Conservation (phyloP, 352 stramenopile genomes). For the Pilasporangium apinafurcum region DNA sequence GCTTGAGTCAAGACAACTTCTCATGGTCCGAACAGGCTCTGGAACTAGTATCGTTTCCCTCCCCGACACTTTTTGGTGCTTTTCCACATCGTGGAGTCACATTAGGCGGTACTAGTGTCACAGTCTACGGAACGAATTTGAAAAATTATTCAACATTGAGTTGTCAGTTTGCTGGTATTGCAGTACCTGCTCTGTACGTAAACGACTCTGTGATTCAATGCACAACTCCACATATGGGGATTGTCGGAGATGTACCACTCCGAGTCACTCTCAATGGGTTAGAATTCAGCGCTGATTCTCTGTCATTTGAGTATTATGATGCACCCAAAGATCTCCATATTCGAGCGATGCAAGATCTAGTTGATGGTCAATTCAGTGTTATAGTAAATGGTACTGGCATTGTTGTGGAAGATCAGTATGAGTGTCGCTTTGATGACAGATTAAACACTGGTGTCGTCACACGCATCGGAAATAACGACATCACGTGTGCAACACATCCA, state of each 20-base stretch:
- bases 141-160: conserved; percentile 14
- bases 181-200: conserved; percentile 11
- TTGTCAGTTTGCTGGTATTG: conserved; percentile 24
- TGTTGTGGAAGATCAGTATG: conserved; percentile 7
- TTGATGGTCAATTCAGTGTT: conserved; percentile 5
- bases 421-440: conserved; percentile 18
- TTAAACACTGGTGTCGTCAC: background rate
- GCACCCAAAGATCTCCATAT: conserved; percentile 4
- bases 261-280: conserved; percentile 32
- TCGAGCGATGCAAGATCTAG: conserved; percentile 2
- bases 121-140: conserved; percentile 36
- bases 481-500: background rate
- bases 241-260: conserved; percentile 4
- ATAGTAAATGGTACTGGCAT: conserved; percentile 9
- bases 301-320: conserved; percentile 16
- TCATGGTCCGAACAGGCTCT: conserved; percentile 25
- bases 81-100: conserved; percentile 9
- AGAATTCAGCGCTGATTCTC: conserved; percentile 17
- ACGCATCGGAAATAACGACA: background rate
- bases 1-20: conserved; percentile 25
- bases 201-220: conserved; percentile 25
- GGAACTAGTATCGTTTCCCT: conserved; percentile 19
- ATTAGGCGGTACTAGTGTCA: conserved; percentile 8
- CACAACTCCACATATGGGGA: conserved; percentile 12
- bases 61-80: conserved; percentile 20